Evolutionary conservation across 768 basidiomycete species (phyloP), one percentile per base, ranked within the genome.

Genomic region (Baorangia bicolor): DNA sequence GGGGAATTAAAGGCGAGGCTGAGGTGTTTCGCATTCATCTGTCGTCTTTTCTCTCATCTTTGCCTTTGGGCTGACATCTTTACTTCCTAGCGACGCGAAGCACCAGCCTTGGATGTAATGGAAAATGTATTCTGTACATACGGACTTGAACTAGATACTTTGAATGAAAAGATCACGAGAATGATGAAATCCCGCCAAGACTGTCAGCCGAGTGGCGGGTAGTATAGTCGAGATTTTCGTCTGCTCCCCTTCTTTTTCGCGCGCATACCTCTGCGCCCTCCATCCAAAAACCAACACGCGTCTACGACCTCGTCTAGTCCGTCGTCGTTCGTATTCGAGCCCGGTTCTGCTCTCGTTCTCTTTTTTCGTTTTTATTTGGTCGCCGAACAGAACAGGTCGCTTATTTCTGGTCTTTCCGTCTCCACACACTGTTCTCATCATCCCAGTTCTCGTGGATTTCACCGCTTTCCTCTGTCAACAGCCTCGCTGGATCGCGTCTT

Each of bases 1-100:
- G 90, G 77, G 76, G 89, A 87, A 64, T 73, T 80, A 78, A 92
- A 92, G 90, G 90, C 90, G 90, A 92, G 90, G 82, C 90, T 88
- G 90, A 92, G 86, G 77, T 61, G 66, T 73, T 40, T 39, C 25
- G 38, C 53, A 8, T 10, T 11, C 23, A 9, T 39, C 28, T 20
- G 35, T 27, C n/a, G 27, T 20, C 12, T 27, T 46, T 7, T 14
- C 21, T 2, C 28, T 33, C 14, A 21, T 35, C 49, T 10, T 34
- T 40, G 31, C 13, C 7, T 30, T 23, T 18, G 20, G 7, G 39
- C 56, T 64, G 31, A 65, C 53, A 3, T 21, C 20, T 41, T 39
- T 51, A 7, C 25, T 14, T 31, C 10, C 33, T 39, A 63, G 61
- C 37, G 16, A 21, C 16, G 48, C 39, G 7, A 9, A 49, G 25